A percentile compares a stretch with the other conserved stretches of the same genome.
phyloP scores from a whole-genome alignment of 441 rosid species.

The Lepidium campestre region DNA sequence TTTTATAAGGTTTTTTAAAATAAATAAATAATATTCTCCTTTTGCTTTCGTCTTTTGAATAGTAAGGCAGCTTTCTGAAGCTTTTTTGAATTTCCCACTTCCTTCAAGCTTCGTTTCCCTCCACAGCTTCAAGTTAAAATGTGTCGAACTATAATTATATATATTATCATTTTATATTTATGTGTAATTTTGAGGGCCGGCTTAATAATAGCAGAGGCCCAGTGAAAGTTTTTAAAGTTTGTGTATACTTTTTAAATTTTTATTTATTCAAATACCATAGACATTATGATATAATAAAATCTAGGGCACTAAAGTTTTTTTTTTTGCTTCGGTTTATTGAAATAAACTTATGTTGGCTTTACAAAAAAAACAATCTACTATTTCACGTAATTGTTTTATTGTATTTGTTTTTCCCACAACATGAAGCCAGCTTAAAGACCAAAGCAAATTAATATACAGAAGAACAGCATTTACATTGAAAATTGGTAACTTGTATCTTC shows the following conservation, averaged over 20 bases:
- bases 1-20: neutral
- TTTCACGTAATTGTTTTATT: neutral
- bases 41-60: slow-evolving; percentile 36
- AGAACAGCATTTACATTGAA: neutral
- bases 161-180: neutral
- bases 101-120: slow-evolving; percentile 35
- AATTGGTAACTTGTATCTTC: neutral
- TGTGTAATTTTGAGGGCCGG: slow-evolving; percentile 19
- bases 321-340: neutral
- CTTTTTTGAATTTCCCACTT: slow-evolving; percentile 40
- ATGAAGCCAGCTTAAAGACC: neutral
- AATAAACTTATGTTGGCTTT: neutral
- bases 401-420: neutral
- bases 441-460: neutral
- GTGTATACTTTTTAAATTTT: neutral
- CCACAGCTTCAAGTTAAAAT: slow-evolving; percentile 30
- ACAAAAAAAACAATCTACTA: neutral
- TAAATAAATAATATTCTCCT: slow-evolving; percentile 20
- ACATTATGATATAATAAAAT: neutral
- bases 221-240: neutral
- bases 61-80: slow-evolving; percentile 33
- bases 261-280: neutral
- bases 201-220: slow-evolving; percentile 22
- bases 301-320: neutral
- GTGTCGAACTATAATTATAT: slow-evolving; percentile 5